Conservation (phyloP, 2,329 filamentous ascomycete genomes). For the Botrytis sinoallii region DNA sequence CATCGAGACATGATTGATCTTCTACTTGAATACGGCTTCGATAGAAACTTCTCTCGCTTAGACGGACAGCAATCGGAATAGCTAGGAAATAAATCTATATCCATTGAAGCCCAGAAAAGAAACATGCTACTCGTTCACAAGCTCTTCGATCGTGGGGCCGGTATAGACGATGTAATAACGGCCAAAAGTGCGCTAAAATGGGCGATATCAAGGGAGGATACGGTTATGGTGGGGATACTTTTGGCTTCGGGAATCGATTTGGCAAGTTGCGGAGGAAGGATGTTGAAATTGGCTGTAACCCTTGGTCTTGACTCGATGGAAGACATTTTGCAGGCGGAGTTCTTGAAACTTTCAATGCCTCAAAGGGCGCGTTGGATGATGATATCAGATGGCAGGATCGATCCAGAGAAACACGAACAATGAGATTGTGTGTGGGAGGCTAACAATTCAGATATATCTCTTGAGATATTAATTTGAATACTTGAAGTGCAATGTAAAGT, state of each 20-base stretch:
- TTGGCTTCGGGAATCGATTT: not conserved
- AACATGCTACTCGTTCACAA: constrained; percentile 1
- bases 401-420: not conserved
- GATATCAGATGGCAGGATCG: not conserved
- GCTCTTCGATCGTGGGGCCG: constrained; percentile 16
- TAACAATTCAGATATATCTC: not conserved
- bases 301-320: constrained; percentile 7
- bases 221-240: not conserved
- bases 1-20: constrained; percentile 8
- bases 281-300: not conserved
- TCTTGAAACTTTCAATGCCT: not conserved
- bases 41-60: not conserved
- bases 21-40: not conserved
- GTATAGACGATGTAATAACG: not conserved
- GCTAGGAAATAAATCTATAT: not conserved
- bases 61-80: not conserved
- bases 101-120: not conserved
- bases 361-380: not conserved
- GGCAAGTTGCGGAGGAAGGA: not conserved
- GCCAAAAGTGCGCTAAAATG: not conserved
- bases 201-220: not conserved
- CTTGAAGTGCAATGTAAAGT: not conserved
- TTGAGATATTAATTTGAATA: not conserved
- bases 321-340: not conserved
- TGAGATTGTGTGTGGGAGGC: not conserved